phyloP scores from a whole-genome alignment of 805 yeast species.

The Ogataea wickerhamii region DNA sequence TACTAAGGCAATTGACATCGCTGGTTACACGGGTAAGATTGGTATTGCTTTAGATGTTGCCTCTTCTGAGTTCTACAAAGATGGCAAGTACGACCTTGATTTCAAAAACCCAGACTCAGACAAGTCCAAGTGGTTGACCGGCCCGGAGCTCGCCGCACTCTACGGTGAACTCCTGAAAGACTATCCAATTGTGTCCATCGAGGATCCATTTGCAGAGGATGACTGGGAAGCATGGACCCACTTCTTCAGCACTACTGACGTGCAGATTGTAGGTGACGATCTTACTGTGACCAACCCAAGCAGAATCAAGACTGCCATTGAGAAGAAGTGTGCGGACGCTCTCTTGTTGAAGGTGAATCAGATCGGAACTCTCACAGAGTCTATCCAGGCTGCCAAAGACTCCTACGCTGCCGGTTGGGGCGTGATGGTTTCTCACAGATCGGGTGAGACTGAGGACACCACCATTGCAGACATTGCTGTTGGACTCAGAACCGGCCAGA shows the following conservation, averaged over 20 bases:
- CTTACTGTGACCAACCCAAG: constrained; percentile 97
- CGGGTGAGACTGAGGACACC: constrained; percentile 99
- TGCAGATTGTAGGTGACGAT: constrained; percentile 97
- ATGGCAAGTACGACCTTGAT: constrained; percentile 96
- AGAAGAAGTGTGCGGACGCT: constrained; percentile 93
- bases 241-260: constrained; percentile 70
- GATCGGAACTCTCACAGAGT: constrained; percentile 94
- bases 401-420: constrained; percentile 98
- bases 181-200: constrained; percentile 97
- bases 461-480: constrained; percentile 97
- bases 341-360: constrained; percentile 97
- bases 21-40: constrained; percentile 94
- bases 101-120: constrained; percentile 97
- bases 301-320: constrained; percentile 93
- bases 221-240: constrained; percentile 98
- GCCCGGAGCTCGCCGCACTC: constrained; percentile 79
- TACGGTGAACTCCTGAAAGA: constrained; percentile 76
- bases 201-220: constrained; percentile 99
- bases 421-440: constrained; percentile 99
- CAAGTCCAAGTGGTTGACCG: constrained; percentile 85
- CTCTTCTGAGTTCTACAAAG: constrained; percentile 95
- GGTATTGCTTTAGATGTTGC: constrained; percentile 95
- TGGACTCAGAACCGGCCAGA: constrained; percentile 98
- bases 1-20: constrained; percentile 80
- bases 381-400: constrained; percentile 94